Evolutionary conservation across 2,329 filamentous ascomycete genomes (phyloP).

Genomic region (Paecilomyces niveus): DNA sequence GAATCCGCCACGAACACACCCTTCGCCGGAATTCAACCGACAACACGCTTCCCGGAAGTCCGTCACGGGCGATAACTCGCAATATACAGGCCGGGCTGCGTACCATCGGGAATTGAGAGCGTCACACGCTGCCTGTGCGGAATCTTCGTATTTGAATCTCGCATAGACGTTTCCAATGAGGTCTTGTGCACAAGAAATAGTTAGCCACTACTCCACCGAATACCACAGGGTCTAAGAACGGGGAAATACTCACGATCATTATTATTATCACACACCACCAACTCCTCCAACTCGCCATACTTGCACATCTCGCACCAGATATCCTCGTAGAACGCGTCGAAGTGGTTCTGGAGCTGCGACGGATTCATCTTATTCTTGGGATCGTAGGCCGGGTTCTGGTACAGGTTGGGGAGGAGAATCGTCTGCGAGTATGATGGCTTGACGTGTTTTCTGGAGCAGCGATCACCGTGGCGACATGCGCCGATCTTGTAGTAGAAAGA

Average conservation of each 20-base stretch:
- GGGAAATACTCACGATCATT: conserved; percentile 68
- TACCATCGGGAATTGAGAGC: conserved; percentile 94
- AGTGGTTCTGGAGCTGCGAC: conserved; percentile 95
- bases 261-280: conserved; percentile 99
- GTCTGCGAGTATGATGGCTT: conserved; percentile 98
- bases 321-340: conserved; percentile 99
- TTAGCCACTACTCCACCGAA: background rate
- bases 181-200: conserved; percentile 52
- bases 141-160: conserved; percentile 99
- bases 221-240: background rate
- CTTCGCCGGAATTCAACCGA: conserved; percentile 86
- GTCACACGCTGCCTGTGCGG: conserved; percentile 87
- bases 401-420: conserved; percentile 95
- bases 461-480: conserved; percentile 95
- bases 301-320: conserved; percentile 99
- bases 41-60: conserved; percentile 98
- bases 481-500: conserved; percentile 99
- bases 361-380: conserved; percentile 95
- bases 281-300: conserved; percentile 93
- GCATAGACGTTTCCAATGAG: conserved; percentile 99
- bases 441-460: conserved; percentile 97
- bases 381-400: conserved; percentile 98
- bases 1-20: conserved; percentile 91
- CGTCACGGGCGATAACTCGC: conserved; percentile 92
- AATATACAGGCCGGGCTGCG: conserved; percentile 93